Conservation (phyloP, 495 filamentous ascomycete genomes). For the Articulospora tetracladia region DNA sequence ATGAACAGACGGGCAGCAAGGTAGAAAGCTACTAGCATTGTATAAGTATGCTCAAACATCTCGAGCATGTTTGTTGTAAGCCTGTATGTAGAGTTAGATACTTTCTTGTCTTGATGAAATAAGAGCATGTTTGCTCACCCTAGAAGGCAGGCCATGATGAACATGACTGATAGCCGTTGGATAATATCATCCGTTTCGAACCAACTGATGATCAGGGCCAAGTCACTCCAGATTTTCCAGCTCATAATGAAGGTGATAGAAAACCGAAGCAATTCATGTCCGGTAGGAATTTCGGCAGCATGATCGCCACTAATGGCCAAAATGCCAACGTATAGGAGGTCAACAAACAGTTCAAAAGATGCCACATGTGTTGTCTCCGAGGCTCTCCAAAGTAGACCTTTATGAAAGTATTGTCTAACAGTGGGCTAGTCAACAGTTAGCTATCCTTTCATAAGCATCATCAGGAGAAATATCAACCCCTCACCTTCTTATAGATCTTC, state of each 20-base stretch:
- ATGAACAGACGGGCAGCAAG: conserved; percentile 49
- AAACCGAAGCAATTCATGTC: conserved; percentile 44
- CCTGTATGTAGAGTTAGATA: conserved; percentile 15
- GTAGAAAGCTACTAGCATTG: conserved; percentile 51
- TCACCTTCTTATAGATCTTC: conserved; percentile 44
- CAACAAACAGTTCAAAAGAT: conserved; percentile 56
- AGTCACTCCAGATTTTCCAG: conserved; percentile 58
- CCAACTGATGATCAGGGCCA: conserved; percentile 47
- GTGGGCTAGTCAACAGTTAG: conserved; percentile 35
- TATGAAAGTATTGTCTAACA: conserved; percentile 58
- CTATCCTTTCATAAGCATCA: background rate
- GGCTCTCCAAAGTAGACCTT: conserved; percentile 55
- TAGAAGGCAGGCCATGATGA: conserved; percentile 51
- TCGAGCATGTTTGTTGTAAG: conserved; percentile 55
- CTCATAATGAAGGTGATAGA: conserved; percentile 51
- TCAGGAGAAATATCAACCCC: background rate
- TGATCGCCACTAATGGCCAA: conserved; percentile 51
- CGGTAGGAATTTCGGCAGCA: conserved; percentile 46
- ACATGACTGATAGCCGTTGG: conserved; percentile 48
- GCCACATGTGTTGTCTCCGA: conserved; percentile 46
- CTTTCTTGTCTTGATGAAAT: background rate
- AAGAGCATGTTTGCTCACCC: conserved; percentile 27
- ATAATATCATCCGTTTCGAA: conserved; percentile 56
- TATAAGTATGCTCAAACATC: conserved; percentile 45
- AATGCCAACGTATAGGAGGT: conserved; percentile 40